Base-by-base conservation (phyloP, 2,329 filamentous ascomycete species). In the Aspergillus tanneri region DNA sequence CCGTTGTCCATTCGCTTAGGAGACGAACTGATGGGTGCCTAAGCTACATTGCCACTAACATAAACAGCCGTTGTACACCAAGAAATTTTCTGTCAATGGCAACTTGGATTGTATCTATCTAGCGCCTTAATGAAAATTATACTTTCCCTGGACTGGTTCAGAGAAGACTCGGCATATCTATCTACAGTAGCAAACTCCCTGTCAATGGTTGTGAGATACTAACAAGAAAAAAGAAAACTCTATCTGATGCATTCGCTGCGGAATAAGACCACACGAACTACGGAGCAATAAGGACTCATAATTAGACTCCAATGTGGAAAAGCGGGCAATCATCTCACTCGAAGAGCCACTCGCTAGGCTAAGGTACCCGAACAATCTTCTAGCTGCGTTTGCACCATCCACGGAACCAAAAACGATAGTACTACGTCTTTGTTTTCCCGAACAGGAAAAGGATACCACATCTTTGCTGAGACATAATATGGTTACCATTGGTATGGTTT, bases 31-130 rank as follows among this genome's bases (percentile, higher is more conserved):
- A 11, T 12, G 30, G 8, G 28, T 23, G 23, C 32, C 18, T 22
- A 24, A 34, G 21, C 43, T 38, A 45, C 36, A 45, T 34, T 19
- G 11, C n/a, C 30, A 38, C 27, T 30, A 45, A 37, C 32, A 28
- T 36, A 27, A 39, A 35, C 35, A 32, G 24, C 16, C 25, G 23
- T 44, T n/a, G 34, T 45, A 38, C 43, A 23, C 16, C 34, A 45
- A 12, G 16, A 23, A 28, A n/a, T 22, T 34, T 30, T 14, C 7
- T 38, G 25, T 34, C 19, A 9, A 23, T 38, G 16, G 36, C 23
- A 12, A 22, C 10, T 24, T 1, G 24, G 30, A 21, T 38, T 32
- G 36, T 18, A 39, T 24, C 16, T n/a, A 28, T 41, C 38, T 18
- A 21, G 27, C 16, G 36, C 23, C 12, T 46, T 12, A 38, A 21